Base-by-base conservation (phyloP, 306 rosid genomes). In the Begonia peltatifolia region DNA sequence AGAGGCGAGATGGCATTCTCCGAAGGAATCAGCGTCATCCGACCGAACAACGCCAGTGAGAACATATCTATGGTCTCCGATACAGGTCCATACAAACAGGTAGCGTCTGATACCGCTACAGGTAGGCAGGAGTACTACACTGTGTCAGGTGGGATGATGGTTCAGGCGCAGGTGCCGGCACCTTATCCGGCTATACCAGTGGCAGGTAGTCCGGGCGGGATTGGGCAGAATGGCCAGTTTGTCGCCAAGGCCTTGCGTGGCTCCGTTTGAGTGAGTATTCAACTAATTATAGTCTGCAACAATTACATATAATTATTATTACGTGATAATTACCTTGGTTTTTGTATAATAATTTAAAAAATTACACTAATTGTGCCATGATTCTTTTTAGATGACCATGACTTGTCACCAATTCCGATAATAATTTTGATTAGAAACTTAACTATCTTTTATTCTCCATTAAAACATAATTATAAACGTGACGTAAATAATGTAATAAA, bases 101-200 rank as follows among this genome's bases (percentile, higher is more conserved):
- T 74, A 64, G 78, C 62, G 55, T 84, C 80, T 42, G 95, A 89
- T 55, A 66, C 79, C 41, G 59, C 56, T 5, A 71, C 63, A 44
- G 90, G 95, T 50, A 83, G 97, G 63, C 97, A 83, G 30, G 81
- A 85, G 44, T 89, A 85, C 65, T 89, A 83, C 36, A 71, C 80
- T 20, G 56, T 78, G 6, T 69, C 69, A 1, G 87, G 81, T 1
- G 87, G 87, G 2, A 50, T 66, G 51, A 17, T 17, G 18, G 55
- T 66, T 20, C 23, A 20, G 59, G 51, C 53, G 38, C 46, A 52
- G 3, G 72, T 68, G 42, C 53, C 79, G 5, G 72, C 82, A 10
- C 66, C 62, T 13, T 77, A 71, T 52, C 87, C 74, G 41, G 87
- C 80, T 9, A 70, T 58, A 8, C 62, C 66, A 36, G 62, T 68